Conservation (phyloP, 768 basidiomycete genomes). For the Leucosporidium creatinivorum region DNA sequence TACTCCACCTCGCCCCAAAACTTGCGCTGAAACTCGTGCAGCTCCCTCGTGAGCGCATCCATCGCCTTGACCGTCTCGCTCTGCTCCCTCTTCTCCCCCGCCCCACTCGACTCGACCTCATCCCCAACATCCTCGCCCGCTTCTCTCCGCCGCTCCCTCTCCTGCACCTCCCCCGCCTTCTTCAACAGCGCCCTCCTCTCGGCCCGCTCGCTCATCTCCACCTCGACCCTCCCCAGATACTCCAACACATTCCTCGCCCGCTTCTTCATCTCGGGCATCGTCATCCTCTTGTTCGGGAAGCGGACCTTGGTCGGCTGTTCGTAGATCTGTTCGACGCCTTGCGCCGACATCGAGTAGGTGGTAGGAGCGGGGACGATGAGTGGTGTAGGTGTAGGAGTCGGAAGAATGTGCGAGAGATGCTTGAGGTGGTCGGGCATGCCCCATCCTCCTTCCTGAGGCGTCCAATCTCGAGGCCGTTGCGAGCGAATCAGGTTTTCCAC, state of each 20-base stretch:
- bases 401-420: constrained; percentile 75
- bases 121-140: neutral
- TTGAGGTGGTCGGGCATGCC: constrained; percentile 85
- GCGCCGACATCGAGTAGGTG: constrained; percentile 4
- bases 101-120: too few relatives aligned
- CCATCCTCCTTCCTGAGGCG: constrained; percentile 48
- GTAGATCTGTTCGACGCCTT: constrained; percentile 51
- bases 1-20: constrained; percentile 8
- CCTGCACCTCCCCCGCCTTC: neutral
- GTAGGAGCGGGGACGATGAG: constrained; percentile 52
- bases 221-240: constrained; percentile 72
- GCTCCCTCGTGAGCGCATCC: neutral
- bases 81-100: neutral
- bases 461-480: neutral
- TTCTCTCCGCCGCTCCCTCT: neutral
- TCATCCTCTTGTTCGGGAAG: constrained; percentile 90
- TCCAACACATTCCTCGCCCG: constrained; percentile 81
- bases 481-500: constrained; percentile 15
- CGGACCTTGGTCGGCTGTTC: constrained; percentile 59
- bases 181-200: neutral
- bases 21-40: neutral
- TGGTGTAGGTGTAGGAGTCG: constrained; percentile 64
- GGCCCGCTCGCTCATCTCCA: constrained; percentile 25
- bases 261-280: constrained; percentile 96
- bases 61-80: neutral